A percentile compares a stretch with the other conserved stretches of the same genome.
phyloP scores from a whole-genome alignment of 768 basidiomycete species.

The Amanita jacksonii region DNA sequence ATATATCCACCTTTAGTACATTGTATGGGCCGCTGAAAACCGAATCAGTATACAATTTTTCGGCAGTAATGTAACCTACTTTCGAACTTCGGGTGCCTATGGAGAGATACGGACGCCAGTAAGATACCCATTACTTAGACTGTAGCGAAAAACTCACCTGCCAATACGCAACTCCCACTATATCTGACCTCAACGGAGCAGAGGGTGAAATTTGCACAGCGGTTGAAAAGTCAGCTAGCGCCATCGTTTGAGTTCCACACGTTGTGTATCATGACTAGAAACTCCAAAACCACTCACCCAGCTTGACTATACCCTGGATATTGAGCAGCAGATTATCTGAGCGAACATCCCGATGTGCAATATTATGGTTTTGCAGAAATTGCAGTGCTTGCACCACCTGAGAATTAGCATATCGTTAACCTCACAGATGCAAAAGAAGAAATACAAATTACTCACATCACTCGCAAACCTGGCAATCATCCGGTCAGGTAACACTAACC shows the following conservation, averaged over 20 bases:
- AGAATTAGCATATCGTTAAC: slow-evolving; percentile 4
- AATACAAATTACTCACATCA: slow-evolving; percentile 47
- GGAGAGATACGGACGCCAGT: slow-evolving; percentile 12
- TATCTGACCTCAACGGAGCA: slow-evolving; percentile 42
- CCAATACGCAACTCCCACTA: slow-evolving; percentile 72
- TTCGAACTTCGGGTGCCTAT: slow-evolving; percentile 66
- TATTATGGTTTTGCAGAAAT: slow-evolving; percentile 52
- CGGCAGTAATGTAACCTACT: slow-evolving; percentile 29
- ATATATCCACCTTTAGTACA: slow-evolving; percentile 65
- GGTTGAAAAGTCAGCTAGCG: slow-evolving; percentile 69
- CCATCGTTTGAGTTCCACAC: not conserved
- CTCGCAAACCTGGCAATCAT: slow-evolving; percentile 65
- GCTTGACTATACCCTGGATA: slow-evolving; percentile 57
- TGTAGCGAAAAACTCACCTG: slow-evolving; percentile 37
- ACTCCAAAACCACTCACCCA: slow-evolving; percentile 58
- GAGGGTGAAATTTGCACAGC: slow-evolving; percentile 52
- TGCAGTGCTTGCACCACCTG: slow-evolving; percentile 60
- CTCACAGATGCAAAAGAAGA: slow-evolving; percentile 5
- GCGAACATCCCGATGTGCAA: slow-evolving; percentile 78
- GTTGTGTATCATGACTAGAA: not conserved
- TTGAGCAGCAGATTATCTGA: slow-evolving; percentile 79
- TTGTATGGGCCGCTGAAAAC: slow-evolving; percentile 53
- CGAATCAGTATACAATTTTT: not conserved
- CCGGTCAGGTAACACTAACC: slow-evolving; percentile 56
- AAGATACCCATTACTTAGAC: not conserved